A percentile compares a stretch with the other conserved stretches of the same genome.
Evolutionary conservation across 148 eudicot genomes (phyloP).

Genomic region (Dysphania ambrosioides): DNA sequence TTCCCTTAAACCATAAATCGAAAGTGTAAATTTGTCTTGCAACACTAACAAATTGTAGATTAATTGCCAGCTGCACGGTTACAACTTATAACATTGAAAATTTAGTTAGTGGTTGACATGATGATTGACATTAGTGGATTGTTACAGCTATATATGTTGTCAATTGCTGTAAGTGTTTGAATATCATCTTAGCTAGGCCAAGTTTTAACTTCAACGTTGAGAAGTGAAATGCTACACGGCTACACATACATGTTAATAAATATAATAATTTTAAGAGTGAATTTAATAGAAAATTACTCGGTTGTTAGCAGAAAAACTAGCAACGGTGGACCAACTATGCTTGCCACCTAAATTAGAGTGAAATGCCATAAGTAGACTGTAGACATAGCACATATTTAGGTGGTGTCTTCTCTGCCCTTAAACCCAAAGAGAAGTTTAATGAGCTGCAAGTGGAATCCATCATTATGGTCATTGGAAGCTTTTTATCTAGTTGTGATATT

Average conservation of each 20-base stretch:
- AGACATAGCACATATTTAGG: slow-evolving; percentile 27
- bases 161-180: neutral
- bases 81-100: slow-evolving; percentile 20
- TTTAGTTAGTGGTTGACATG: slow-evolving; percentile 20
- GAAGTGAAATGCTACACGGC: neutral
- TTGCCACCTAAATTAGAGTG: slow-evolving; percentile 32
- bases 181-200: neutral
- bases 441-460: slow-evolving; percentile 19
- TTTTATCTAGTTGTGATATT: neutral
- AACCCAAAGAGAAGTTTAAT: slow-evolving; percentile 14
- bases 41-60: slow-evolving; percentile 1
- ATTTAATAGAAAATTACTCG: neutral
- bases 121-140: slow-evolving; percentile 21
- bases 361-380: slow-evolving; percentile 6
- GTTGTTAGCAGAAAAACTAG: neutral
- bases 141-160: slow-evolving; percentile 4
- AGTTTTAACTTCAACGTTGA: neutral
- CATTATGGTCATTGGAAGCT: slow-evolving; percentile 20
- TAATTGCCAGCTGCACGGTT: neutral
- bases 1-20: too few species aligned
- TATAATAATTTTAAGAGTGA: too few species aligned
- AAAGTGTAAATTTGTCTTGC: too few species aligned
- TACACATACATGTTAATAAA: neutral
- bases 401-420: slow-evolving; percentile 34
- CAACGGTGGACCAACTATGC: slow-evolving; percentile 38